Evolutionary conservation across 2,329 filamentous ascomycete genomes (phyloP).

Genomic region (Dactylonectria estremocensis): DNA sequence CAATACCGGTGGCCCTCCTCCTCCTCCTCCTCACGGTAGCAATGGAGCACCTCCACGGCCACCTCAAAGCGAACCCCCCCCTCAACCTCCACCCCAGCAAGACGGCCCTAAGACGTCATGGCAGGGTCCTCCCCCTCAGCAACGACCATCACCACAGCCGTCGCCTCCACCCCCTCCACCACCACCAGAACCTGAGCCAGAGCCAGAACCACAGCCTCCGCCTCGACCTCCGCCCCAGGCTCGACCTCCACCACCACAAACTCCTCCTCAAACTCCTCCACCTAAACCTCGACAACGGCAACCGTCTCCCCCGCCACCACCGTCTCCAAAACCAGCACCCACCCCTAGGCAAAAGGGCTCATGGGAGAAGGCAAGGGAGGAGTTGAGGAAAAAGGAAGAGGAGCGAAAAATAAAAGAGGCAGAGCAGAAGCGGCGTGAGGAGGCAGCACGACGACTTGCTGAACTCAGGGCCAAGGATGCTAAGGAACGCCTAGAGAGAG

Average conservation of each 20-base stretch:
- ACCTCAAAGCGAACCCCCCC: slow-evolving; percentile 51
- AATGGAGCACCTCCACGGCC: slow-evolving; percentile 54
- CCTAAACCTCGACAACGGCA: slow-evolving; percentile 10
- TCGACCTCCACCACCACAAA: slow-evolving; percentile 39
- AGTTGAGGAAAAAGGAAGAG: slow-evolving; percentile 74
- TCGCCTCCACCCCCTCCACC: slow-evolving; percentile 33
- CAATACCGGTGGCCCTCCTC: slow-evolving; percentile 53
- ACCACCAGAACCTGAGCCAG: slow-evolving; percentile 39
- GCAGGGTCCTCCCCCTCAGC: slow-evolving; percentile 51
- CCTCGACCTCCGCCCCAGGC: slow-evolving; percentile 26
- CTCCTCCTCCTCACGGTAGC: slow-evolving; percentile 49
- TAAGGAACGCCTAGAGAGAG: slow-evolving; percentile 61
- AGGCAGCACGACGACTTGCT: slow-evolving; percentile 66
- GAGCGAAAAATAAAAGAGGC: slow-evolving; percentile 74
- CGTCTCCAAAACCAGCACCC: slow-evolving; percentile 42
- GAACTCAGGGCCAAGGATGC: slow-evolving; percentile 72
- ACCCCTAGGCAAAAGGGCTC: slow-evolving; percentile 60
- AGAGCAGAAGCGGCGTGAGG: slow-evolving; percentile 72
- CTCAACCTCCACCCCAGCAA: slow-evolving; percentile 46
- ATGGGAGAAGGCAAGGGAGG: slow-evolving; percentile 80
- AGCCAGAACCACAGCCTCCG: slow-evolving; percentile 47
- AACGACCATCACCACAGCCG: slow-evolving; percentile 44
- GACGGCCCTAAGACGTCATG: slow-evolving; percentile 57
- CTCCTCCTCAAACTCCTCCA: slow-evolving; percentile 31
- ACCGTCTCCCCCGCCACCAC: slow-evolving; percentile 17